These are phyloP conservation scores for Cystobasidium ongulense DNA, from an alignment of 768 basidiomycete species.

Conservation along the genomic window DNA sequence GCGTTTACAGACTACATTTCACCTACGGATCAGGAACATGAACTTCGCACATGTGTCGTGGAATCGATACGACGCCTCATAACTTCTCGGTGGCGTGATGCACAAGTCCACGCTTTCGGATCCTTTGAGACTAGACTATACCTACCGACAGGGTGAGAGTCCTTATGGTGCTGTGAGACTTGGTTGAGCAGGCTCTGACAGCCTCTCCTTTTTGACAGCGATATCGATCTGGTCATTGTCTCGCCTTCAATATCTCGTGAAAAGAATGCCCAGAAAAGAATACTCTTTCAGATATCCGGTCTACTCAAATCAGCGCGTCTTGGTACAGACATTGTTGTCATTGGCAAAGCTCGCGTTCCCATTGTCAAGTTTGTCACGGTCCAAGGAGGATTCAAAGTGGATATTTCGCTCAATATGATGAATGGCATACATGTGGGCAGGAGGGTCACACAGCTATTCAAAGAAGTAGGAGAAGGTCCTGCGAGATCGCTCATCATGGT, in stretches of 20 bases:
- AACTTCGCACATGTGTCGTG: slow-evolving; percentile 67
- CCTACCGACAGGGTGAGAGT: slow-evolving; percentile 72
- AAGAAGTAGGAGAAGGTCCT: slow-evolving; percentile 46
- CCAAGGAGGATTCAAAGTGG: slow-evolving; percentile 68
- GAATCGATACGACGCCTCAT: slow-evolving; percentile 62
- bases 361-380: slow-evolving; percentile 89
- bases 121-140: slow-evolving; percentile 89
- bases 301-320: slow-evolving; percentile 66
- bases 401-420: slow-evolving; percentile 84
- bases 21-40: slow-evolving; percentile 75
- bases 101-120: slow-evolving; percentile 76
- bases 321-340: slow-evolving; percentile 71
- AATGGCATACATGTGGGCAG: slow-evolving; percentile 71
- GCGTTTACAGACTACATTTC: slow-evolving; percentile 81
- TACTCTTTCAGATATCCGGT: slow-evolving; percentile 66
- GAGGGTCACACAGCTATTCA: slow-evolving; percentile 71
- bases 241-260: slow-evolving; percentile 66
- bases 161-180: not conserved
- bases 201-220: slow-evolving; percentile 51
- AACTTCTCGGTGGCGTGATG: slow-evolving; percentile 62
- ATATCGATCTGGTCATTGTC: slow-evolving; percentile 89
- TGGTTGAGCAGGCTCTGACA: slow-evolving; percentile 7
- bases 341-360: slow-evolving; percentile 87
- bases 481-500: slow-evolving; percentile 60
- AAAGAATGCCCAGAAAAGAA: slow-evolving; percentile 50